Percentiles rank a stretch among this genome's conserved stretches.
Evolutionary conservation across 257 asterid genomes (phyloP).

Genomic region (Linaria vulgaris): DNA sequence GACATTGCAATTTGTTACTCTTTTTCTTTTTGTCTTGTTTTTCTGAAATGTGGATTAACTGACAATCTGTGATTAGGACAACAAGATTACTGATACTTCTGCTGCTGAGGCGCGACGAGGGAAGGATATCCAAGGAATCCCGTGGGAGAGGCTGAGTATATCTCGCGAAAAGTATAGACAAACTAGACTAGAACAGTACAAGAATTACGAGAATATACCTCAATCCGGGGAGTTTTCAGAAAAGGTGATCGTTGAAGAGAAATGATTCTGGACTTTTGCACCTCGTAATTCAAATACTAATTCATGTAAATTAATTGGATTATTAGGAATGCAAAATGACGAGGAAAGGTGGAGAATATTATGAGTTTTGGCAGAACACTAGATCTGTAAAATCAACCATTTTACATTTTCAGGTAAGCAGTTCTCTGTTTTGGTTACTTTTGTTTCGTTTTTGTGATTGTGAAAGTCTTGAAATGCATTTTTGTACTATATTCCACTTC

Average conservation of each 20-base stretch:
- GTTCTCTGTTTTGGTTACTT: slow-evolving; percentile 2
- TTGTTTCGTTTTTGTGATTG: not conserved
- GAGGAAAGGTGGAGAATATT: slow-evolving; percentile 50
- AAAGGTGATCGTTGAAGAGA: slow-evolving; percentile 37
- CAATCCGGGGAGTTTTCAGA: slow-evolving; percentile 47
- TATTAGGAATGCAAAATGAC: slow-evolving; percentile 56
- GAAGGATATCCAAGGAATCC: slow-evolving; percentile 71
- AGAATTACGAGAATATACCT: slow-evolving; percentile 59
- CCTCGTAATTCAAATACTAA: not conserved
- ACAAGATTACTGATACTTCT: slow-evolving; percentile 52
- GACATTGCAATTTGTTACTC: not conserved
- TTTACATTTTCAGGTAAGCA: slow-evolving; percentile 58
- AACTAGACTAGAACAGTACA: slow-evolving; percentile 61
- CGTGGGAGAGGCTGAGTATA: slow-evolving; percentile 62
- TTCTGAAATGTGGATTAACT: slow-evolving; percentile 9
- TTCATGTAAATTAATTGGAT: not conserved
- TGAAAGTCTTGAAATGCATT: not conserved
- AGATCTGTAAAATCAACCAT: slow-evolving; percentile 64
- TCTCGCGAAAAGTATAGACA: slow-evolving; percentile 54
- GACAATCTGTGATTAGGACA: slow-evolving; percentile 38
- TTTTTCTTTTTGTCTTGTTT: not conserved
- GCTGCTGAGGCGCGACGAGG: slow-evolving; percentile 66
- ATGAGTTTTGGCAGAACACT: slow-evolving; percentile 60
- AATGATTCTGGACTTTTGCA: not conserved
- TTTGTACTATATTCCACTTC: not conserved